Evolutionary conservation across 2,329 filamentous ascomycete species (phyloP).

Genomic region (Cercospora sp.): DNA sequence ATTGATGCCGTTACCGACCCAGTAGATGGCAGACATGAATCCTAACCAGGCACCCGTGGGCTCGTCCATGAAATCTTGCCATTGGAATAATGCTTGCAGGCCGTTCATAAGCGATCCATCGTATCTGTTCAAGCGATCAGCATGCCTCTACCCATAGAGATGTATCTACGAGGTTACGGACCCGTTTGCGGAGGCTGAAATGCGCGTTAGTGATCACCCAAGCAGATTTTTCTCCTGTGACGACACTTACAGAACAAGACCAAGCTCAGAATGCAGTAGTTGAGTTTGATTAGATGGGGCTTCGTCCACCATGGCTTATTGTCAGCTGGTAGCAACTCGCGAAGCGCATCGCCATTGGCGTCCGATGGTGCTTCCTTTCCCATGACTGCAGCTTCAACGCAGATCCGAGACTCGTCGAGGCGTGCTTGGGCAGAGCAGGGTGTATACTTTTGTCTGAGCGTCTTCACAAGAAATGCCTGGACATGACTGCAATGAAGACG

Average conservation of each 20-base stretch:
- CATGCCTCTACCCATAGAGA: too few relatives aligned
- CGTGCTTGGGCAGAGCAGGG: neutral
- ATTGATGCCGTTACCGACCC: conserved; percentile 43
- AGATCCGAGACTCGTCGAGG: neutral
- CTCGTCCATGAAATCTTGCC: conserved; percentile 46
- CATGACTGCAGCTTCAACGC: neutral
- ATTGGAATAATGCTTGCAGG: conserved; percentile 39
- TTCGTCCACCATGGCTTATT: conserved; percentile 46
- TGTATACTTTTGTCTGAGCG: too few relatives aligned
- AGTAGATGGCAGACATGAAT: conserved; percentile 43
- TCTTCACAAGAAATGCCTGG: neutral
- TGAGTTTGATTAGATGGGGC: conserved; percentile 47
- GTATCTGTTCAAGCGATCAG: conserved; percentile 38
- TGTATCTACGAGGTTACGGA: too few relatives aligned
- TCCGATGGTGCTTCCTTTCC: conserved; percentile 7
- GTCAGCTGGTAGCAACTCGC: conserved; percentile 44
- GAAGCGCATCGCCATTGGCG: conserved; percentile 25
- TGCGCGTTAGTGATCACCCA: conserved; percentile 18
- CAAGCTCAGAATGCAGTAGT: conserved; percentile 45
- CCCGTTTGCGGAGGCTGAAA: conserved; percentile 44
- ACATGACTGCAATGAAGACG: neutral
- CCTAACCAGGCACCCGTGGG: conserved; percentile 42
- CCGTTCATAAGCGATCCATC: conserved; percentile 51
- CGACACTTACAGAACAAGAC: conserved; percentile 40
- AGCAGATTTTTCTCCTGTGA: too few relatives aligned